Conservation (phyloP, 345 rosid species). For the Cardamine chenopodiifolia region DNA sequence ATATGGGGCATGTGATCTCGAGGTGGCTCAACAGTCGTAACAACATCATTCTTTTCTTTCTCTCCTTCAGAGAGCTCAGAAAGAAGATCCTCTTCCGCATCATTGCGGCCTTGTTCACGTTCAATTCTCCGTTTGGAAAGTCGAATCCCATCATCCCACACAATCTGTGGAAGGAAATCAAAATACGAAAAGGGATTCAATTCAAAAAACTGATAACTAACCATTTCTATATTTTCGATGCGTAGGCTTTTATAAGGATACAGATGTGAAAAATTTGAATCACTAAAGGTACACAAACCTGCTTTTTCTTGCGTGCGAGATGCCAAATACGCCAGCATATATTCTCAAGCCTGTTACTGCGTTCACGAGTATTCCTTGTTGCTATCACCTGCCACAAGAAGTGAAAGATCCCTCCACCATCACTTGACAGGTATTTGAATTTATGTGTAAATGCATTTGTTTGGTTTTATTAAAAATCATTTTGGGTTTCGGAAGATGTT, state of each 20-base stretch:
- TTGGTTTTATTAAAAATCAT: no score
- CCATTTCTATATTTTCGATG: background rate
- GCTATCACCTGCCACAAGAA: slow-evolving; percentile 71
- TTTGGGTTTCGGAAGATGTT: no score
- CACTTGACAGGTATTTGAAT: slow-evolving; percentile 35
- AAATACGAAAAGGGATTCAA: background rate
- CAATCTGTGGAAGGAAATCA: slow-evolving; percentile 51
- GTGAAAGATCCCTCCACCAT: slow-evolving; percentile 23
- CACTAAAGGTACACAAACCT: slow-evolving; percentile 45
- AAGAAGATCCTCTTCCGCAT: slow-evolving; percentile 75
- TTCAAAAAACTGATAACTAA: background rate
- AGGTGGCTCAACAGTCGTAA: slow-evolving; percentile 43
- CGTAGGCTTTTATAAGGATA: background rate
- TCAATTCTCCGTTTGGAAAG: slow-evolving; percentile 64
- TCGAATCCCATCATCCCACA: slow-evolving; percentile 66
- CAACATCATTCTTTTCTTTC: slow-evolving; percentile 60
- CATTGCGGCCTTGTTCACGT: slow-evolving; percentile 75
- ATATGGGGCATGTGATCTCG: slow-evolving; percentile 49
- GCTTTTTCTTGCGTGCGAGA: slow-evolving; percentile 87
- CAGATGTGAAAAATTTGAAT: background rate
- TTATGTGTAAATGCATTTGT: slow-evolving; percentile 4
- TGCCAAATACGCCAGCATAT: slow-evolving; percentile 99
- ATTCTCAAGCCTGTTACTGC: slow-evolving; percentile 88
- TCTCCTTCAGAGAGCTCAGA: slow-evolving; percentile 90
- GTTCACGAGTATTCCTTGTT: slow-evolving; percentile 87